Percentiles rank a stretch among this genome's conserved stretches.
These are phyloP conservation scores for Sporothrix pallida DNA, from an alignment of 2,329 filamentous ascomycete species.

Conservation along the genomic window DNA sequence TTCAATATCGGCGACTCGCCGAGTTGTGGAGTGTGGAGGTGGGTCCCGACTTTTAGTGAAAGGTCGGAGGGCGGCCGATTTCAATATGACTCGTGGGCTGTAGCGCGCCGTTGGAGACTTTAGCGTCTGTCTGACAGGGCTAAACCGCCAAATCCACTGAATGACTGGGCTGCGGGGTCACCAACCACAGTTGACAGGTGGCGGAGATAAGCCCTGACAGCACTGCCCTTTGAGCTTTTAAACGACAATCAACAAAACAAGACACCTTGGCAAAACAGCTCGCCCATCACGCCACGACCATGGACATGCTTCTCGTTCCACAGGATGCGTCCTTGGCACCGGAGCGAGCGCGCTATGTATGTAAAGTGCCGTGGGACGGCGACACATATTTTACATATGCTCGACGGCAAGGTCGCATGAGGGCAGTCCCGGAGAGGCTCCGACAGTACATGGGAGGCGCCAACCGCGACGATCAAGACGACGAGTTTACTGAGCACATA, in stretches of 20 bases:
- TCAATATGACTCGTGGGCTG: background rate
- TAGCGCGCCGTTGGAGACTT: background rate
- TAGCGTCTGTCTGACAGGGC: background rate
- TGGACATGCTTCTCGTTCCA: conserved; percentile 18
- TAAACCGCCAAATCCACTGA: too few species aligned
- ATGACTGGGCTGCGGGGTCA: too few species aligned
- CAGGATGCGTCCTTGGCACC: background rate
- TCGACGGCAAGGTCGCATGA: conserved; percentile 15
- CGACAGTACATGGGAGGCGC: background rate
- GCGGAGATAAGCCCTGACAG: too few species aligned
- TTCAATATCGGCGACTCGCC: background rate
- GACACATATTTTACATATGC: conserved; percentile 15
- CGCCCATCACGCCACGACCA: background rate
- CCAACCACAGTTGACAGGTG: too few species aligned
- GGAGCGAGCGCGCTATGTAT: conserved; percentile 11
- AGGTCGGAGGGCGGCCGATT: background rate
- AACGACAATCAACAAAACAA: background rate
- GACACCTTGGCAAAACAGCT: background rate
- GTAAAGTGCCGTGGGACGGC: conserved; percentile 21
- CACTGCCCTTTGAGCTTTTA: too few species aligned
- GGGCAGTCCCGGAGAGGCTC: conserved; percentile 17
- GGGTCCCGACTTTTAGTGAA: background rate
- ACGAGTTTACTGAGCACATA: conserved; percentile 25
- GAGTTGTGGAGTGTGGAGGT: conserved; percentile 15
- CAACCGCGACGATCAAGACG: background rate